Percentiles rank a stretch among this genome's conserved stretches.
Conservation (phyloP, 495 filamentous ascomycete species). For the Chaetomium tenue region DNA sequence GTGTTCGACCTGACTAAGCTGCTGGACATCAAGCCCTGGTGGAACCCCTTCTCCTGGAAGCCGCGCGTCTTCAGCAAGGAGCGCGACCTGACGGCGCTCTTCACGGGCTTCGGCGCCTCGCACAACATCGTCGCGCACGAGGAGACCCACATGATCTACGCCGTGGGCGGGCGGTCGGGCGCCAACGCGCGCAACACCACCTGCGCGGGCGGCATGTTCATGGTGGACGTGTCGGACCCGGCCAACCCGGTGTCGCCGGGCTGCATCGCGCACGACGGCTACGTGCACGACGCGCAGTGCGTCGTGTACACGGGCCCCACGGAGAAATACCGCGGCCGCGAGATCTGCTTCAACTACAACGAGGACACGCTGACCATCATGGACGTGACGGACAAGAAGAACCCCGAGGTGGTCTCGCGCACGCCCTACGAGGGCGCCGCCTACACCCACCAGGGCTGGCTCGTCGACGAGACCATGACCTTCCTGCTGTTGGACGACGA, state of each 20-base stretch:
- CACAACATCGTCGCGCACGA: constrained; percentile 51
- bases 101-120: constrained; percentile 29
- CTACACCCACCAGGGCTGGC: constrained; percentile 64
- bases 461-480: constrained; percentile 54
- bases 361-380: constrained; percentile 47
- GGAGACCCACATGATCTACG: constrained; percentile 44
- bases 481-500: constrained; percentile 63
- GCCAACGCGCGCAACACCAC: constrained; percentile 45
- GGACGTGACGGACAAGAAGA: constrained; percentile 57
- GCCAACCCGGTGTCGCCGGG: constrained; percentile 52
- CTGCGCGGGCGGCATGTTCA: constrained; percentile 54
- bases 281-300: constrained; percentile 62
- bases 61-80: constrained; percentile 28
- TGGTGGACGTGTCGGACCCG: constrained; percentile 53
- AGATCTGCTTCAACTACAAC: constrained; percentile 63
- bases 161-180: constrained; percentile 48
- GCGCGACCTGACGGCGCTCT: constrained; percentile 27
- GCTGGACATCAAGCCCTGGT: constrained; percentile 24
- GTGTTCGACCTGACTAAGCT: constrained; percentile 51
- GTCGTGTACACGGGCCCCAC: constrained; percentile 58
- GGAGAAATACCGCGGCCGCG: constrained; percentile 50
- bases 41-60: constrained; percentile 21
- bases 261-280: constrained; percentile 55
- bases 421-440: constrained; percentile 56
- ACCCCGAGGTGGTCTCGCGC: constrained; percentile 51